Conservation (phyloP, 768 basidiomycete genomes). For the Dioszegia aurantiaca region DNA sequence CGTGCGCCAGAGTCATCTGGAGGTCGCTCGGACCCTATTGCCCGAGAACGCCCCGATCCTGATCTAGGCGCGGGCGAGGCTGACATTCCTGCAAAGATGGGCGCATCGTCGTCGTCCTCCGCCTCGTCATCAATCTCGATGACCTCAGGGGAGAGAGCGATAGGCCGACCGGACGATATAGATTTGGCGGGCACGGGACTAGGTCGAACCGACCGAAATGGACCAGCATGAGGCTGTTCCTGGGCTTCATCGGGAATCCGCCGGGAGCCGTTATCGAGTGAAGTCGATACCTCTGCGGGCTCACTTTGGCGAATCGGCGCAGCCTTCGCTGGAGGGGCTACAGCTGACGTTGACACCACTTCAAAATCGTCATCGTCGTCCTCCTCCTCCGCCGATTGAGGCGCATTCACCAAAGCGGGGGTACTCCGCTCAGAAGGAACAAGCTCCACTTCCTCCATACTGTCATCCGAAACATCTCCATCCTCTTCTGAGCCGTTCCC, state of each 20-base stretch:
- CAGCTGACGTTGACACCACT: neutral
- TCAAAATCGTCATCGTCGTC: slow-evolving; percentile 15
- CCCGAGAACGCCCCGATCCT: neutral
- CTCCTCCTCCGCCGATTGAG: neutral
- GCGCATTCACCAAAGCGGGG: slow-evolving; percentile 10
- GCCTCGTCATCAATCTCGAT: slow-evolving; percentile 16
- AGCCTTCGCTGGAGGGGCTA: neutral
- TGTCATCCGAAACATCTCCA: slow-evolving; percentile 34
- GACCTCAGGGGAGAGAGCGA: neutral
- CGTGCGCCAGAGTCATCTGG: slow-evolving; percentile 1
- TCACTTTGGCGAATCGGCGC: no score
- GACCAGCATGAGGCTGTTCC: neutral
- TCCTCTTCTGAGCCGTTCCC: slow-evolving; percentile 15
- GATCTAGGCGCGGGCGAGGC: neutral
- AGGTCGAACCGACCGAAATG: neutral
- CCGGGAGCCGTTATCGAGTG: no score
- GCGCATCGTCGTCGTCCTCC: slow-evolving; percentile 8
- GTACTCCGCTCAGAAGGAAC: slow-evolving; percentile 30
- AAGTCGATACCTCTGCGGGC: no score
- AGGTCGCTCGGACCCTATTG: neutral
- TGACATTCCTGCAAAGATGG: slow-evolving; percentile 7
- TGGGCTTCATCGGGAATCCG: no score
- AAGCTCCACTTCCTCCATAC: slow-evolving; percentile 46
- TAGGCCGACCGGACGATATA: neutral
- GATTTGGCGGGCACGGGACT: neutral